A percentile compares a stretch with the other conserved stretches of the same genome.
These are phyloP conservation scores for Penicillium goetzii DNA, from an alignment of 495 filamentous ascomycete genomes.

Conservation along the genomic window DNA sequence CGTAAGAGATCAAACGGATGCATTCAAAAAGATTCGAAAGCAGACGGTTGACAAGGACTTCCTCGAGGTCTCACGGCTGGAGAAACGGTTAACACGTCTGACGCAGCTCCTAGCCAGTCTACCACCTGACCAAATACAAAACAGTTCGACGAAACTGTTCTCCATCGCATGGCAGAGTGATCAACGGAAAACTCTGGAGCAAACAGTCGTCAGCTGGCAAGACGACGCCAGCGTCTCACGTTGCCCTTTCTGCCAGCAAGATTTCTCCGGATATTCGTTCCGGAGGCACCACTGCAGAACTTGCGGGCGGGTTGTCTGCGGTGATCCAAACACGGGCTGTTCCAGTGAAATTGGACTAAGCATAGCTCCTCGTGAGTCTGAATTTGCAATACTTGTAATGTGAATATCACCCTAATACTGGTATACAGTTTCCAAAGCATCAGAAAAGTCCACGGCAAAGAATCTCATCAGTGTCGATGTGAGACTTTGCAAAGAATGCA, in stretches of 20 bases:
- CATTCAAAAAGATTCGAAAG: slow-evolving; percentile 69
- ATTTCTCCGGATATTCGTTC: slow-evolving; percentile 87
- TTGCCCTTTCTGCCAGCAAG: slow-evolving; percentile 94
- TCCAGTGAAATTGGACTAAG: slow-evolving; percentile 82
- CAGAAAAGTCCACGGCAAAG: slow-evolving; percentile 61
- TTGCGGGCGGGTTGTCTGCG: slow-evolving; percentile 91
- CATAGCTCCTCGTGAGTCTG: slow-evolving; percentile 67
- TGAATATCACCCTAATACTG: slow-evolving; percentile 22
- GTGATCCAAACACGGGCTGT: slow-evolving; percentile 79
- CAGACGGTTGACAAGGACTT: slow-evolving; percentile 80
- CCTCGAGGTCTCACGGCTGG: slow-evolving; percentile 83
- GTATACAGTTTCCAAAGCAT: slow-evolving; percentile 47
- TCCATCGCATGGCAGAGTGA: slow-evolving; percentile 61
- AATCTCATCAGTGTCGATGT: slow-evolving; percentile 73
- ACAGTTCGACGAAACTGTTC: slow-evolving; percentile 56
- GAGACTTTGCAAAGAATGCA: slow-evolving; percentile 91
- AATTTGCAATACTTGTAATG: not conserved
- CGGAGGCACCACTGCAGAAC: slow-evolving; percentile 92
- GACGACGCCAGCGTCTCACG: slow-evolving; percentile 79
- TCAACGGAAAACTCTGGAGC: slow-evolving; percentile 80
- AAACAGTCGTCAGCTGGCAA: slow-evolving; percentile 92
- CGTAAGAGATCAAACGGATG: slow-evolving; percentile 67
- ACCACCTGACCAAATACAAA: slow-evolving; percentile 60
- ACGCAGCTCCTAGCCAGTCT: slow-evolving; percentile 79
- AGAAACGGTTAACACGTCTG: slow-evolving; percentile 88